A percentile compares a stretch with the other conserved stretches of the same genome.
phyloP scores from a whole-genome alignment of 768 basidiomycete species.

The Tulasnella sp. region DNA sequence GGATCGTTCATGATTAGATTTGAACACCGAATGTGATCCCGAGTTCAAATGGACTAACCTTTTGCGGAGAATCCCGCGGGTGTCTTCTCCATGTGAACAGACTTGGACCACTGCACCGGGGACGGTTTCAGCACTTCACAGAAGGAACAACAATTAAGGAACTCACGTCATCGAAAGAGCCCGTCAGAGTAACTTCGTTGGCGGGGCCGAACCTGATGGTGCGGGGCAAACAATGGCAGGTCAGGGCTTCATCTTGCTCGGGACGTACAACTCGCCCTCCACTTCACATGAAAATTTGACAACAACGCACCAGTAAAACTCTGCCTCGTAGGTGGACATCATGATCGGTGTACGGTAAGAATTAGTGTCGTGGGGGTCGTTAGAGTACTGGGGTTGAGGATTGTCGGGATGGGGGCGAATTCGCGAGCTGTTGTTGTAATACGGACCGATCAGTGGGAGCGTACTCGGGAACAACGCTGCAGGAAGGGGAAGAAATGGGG shows the following conservation, averaged over 20 bases:
- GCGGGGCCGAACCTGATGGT: slow-evolving; percentile 24
- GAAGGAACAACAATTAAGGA: not conserved
- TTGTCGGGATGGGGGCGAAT: not conserved
- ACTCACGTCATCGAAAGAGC: slow-evolving; percentile 30
- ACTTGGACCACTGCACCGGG: slow-evolving; percentile 24
- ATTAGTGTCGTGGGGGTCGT: not conserved
- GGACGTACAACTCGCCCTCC: not conserved
- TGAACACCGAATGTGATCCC: not conserved
- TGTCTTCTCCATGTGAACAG: slow-evolving; percentile 26
- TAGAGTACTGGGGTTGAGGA: not conserved
- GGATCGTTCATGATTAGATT: not conserved
- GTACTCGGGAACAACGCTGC: not conserved
- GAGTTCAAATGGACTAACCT: slow-evolving; percentile 11
- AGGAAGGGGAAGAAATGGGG: not conserved
- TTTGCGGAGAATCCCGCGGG: slow-evolving; percentile 26
- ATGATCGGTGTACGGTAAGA: not conserved
- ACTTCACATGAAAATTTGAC: slow-evolving; percentile 11
- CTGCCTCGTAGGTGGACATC: slow-evolving; percentile 19
- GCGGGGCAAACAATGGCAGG: slow-evolving; percentile 5
- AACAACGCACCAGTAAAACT: slow-evolving; percentile 26
- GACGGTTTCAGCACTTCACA: not conserved
- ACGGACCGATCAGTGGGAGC: not conserved
- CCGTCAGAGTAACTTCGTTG: slow-evolving; percentile 24
- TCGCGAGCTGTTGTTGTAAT: not conserved
- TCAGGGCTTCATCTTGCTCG: slow-evolving; percentile 4